Percentiles rank a stretch among this genome's conserved stretches.
Conservation (phyloP, 139 green algal species). For the Parachlorella kessleri region DNA sequence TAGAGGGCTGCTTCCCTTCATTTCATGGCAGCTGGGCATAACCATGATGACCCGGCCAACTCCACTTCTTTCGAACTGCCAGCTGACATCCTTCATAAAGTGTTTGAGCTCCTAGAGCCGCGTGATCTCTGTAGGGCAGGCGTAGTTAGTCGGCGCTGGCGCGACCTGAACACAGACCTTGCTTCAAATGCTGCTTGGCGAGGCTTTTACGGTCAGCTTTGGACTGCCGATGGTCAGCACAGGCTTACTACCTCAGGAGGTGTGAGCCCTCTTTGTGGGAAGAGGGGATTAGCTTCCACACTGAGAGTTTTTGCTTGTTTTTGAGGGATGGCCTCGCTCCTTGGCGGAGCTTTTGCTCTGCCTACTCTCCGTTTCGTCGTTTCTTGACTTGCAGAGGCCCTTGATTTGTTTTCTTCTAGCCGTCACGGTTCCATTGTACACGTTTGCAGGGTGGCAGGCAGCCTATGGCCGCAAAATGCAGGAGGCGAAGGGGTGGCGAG, state of each 20-base stretch:
- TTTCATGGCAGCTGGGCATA: no score
- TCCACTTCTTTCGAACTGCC: no score
- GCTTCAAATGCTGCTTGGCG: background rate
- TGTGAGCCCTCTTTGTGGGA: no score
- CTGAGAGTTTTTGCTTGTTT: no score
- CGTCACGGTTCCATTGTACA: no score
- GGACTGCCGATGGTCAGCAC: no score
- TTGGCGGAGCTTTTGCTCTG: background rate
- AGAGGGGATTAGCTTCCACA: no score
- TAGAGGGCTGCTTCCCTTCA: no score
- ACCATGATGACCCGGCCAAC: no score
- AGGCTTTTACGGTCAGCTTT: background rate
- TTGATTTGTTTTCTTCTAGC: no score
- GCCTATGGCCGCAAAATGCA: background rate
- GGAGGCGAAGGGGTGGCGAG: conserved; percentile 25
- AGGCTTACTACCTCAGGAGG: no score
- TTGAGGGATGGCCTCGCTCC: no score
- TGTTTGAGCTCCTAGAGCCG: background rate
- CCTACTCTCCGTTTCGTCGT: background rate
- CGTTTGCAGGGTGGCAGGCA: background rate
- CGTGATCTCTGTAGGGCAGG: background rate
- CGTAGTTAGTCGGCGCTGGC: background rate
- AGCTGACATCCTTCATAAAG: background rate
- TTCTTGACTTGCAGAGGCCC: background rate
- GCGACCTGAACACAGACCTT: background rate